A percentile compares a stretch with the other conserved stretches of the same genome.
phyloP scores from a whole-genome alignment of 2,329 filamentous ascomycete species.

The Lachnellula suecica region DNA sequence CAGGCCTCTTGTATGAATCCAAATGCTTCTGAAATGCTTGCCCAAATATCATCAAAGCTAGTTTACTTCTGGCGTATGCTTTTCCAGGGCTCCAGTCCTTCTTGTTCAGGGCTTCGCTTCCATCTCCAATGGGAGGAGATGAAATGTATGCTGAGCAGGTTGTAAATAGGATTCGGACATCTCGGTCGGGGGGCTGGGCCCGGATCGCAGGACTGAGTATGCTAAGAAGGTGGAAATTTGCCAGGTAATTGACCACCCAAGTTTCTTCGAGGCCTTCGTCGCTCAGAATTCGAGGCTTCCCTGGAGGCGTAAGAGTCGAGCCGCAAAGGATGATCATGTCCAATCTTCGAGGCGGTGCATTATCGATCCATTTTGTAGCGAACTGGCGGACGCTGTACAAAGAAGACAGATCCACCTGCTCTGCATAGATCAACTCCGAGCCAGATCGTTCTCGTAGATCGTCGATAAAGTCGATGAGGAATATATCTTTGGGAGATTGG shows the following conservation, averaged over 20 bases:
- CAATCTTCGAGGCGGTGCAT: slow-evolving; percentile 80
- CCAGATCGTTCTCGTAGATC: slow-evolving; percentile 75
- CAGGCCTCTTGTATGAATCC: slow-evolving; percentile 78
- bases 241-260: slow-evolving; percentile 93
- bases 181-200: slow-evolving; percentile 88
- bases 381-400: slow-evolving; percentile 91
- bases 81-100: slow-evolving; percentile 54
- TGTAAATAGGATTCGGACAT: slow-evolving; percentile 83
- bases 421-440: slow-evolving; percentile 90
- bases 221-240: slow-evolving; percentile 91
- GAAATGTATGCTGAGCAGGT: slow-evolving; percentile 88
- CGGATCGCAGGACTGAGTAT: slow-evolving; percentile 88
- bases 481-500: slow-evolving; percentile 77
- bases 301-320: slow-evolving; percentile 71
- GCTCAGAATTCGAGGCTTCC: slow-evolving; percentile 59
- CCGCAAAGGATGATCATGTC: slow-evolving; percentile 92
- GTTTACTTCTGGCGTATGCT: slow-evolving; percentile 65
- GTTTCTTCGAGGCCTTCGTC: slow-evolving; percentile 81
- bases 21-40: slow-evolving; percentile 91
- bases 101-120: slow-evolving; percentile 40
- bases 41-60: slow-evolving; percentile 87
- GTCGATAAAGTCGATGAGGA: slow-evolving; percentile 89
- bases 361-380: slow-evolving; percentile 97
- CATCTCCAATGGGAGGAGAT: slow-evolving; percentile 63
- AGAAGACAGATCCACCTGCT: slow-evolving; percentile 86